Evolutionary conservation across 164 flowering plant species (phyloP).

Genomic region (Protea cynaroides): DNA sequence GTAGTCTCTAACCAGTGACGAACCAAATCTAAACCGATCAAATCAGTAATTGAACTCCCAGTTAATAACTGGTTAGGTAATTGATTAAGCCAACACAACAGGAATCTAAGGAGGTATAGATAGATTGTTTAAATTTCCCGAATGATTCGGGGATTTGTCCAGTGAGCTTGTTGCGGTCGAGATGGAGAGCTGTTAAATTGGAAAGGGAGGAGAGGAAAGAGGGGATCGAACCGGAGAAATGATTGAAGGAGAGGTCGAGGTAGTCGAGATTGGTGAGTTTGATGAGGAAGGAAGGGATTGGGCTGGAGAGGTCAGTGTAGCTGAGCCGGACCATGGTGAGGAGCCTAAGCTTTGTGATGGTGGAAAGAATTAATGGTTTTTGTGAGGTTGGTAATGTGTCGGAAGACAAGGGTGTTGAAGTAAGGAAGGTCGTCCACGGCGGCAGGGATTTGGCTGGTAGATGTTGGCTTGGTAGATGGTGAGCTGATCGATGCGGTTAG

Average conservation of each 20-base stretch:
- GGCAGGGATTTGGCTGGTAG: slow-evolving; percentile 53
- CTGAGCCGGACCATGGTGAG: slow-evolving; percentile 40
- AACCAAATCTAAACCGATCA: too few relatives aligned
- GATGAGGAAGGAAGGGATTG: slow-evolving; percentile 53
- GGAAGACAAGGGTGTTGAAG: slow-evolving; percentile 45
- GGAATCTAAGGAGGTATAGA: too few relatives aligned
- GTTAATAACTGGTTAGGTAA: too few relatives aligned
- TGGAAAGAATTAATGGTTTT: slow-evolving; percentile 49
- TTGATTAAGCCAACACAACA: too few relatives aligned
- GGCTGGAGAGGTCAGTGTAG: slow-evolving; percentile 50
- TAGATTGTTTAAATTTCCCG: slow-evolving; percentile 23
- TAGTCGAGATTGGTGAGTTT: slow-evolving; percentile 31
- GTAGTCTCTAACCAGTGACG: too few relatives aligned
- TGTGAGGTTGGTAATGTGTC: slow-evolving; percentile 44
- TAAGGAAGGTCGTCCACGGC: slow-evolving; percentile 54
- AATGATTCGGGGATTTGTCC: slow-evolving; percentile 59
- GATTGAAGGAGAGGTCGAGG: slow-evolving; percentile 55
- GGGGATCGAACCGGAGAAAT: slow-evolving; percentile 60
- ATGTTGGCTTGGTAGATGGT: slow-evolving; percentile 30
- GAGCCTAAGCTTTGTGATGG: slow-evolving; percentile 49
- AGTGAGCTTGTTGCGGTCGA: slow-evolving; percentile 56
- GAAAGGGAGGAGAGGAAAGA: slow-evolving; percentile 30
- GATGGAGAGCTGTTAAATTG: slow-evolving; percentile 30
- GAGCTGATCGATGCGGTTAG: slow-evolving; percentile 49
- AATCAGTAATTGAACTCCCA: too few relatives aligned